Evolutionary conservation across 306 rosid species (phyloP).

Genomic region (Cucurbita ficifolia): DNA sequence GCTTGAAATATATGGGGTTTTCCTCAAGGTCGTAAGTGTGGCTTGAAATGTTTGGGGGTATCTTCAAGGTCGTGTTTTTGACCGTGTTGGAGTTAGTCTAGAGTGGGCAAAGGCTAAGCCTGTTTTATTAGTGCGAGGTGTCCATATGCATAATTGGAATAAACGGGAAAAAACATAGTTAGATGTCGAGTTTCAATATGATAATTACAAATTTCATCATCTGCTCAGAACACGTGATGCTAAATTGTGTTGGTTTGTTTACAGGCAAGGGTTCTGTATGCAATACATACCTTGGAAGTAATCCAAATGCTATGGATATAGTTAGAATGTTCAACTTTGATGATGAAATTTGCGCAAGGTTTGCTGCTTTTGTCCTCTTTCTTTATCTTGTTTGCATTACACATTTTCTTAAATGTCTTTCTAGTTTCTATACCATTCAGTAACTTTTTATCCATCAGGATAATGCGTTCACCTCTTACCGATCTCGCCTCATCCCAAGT

Average conservation of each 20-base stretch:
- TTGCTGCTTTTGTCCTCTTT: slow-evolving; percentile 1
- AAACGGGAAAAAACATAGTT: not conserved
- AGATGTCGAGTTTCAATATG: not conserved
- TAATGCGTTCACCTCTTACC: slow-evolving; percentile 42
- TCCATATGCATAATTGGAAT: not conserved
- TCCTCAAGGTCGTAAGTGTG: not conserved
- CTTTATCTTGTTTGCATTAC: not conserved
- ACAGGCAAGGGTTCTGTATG: slow-evolving; percentile 75
- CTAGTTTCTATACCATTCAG: not conserved
- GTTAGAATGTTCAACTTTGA: slow-evolving; percentile 75
- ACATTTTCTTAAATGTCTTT: not conserved
- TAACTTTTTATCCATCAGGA: slow-evolving; percentile 32
- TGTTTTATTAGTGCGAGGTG: not conserved
- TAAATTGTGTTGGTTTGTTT: not conserved
- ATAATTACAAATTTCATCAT: no score
- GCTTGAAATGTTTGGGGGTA: not conserved
- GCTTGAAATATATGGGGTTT: not conserved
- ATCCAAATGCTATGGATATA: slow-evolving; percentile 67
- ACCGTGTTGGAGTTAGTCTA: not conserved
- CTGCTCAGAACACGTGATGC: not conserved
- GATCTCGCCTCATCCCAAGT: slow-evolving; percentile 34
- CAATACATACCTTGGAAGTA: slow-evolving; percentile 44
- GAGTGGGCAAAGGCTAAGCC: not conserved
- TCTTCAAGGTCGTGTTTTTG: not conserved
- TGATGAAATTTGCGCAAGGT: slow-evolving; percentile 68